Base-by-base conservation (phyloP, 2,329 filamentous ascomycete species). In the Sporothrix schenckii region DNA sequence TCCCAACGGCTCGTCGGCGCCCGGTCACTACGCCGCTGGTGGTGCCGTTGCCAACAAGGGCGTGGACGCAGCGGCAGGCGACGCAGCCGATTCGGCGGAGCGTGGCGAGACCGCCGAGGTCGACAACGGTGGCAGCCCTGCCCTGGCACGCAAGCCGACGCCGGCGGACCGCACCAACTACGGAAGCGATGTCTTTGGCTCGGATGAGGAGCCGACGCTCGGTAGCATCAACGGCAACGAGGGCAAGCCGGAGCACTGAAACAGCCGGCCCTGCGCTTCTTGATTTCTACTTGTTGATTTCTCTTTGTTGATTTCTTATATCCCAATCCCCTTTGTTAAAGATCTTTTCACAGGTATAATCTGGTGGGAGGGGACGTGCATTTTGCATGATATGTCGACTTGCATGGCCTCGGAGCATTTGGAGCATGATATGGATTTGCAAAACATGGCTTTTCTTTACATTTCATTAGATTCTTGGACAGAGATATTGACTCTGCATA, bases 1-100 rank as follows among this genome's bases (percentile, higher is more conserved):
- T 30, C 92, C 92, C 0, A 82, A 95, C 77, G 90, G 91, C 58
- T 88, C 88, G 76, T 84, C 84, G 58, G 85, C 82, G 0, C 85
- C 87, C 0, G 87, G 87, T 4, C 82, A 84, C 76, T 86, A 86
- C 76, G 75, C 75, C 41, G 75, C 74, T 58, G 70, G 72, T 72
- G 69, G 44, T 13, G 58, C 53, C 30, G 61, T 58, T 27, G 39
- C 30, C 53, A 65, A 66, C n/a, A 54, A 19, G 30, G 53, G n/a
- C 49, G 16, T 4, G 39, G 65, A 27, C 14, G 27, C 41, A 10
- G 58, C 34, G 1, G 11, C 39, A 2, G 44, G 14, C 7, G 44
- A 21, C 14, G 61, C 61, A 1, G 41, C 44, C 4, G 44, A 50
- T 7, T 44, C 61, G 11, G 61, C 44, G 21, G 61, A 65, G 24